These are phyloP conservation scores for Datura wrightii DNA, from an alignment of 257 asterid species.

Conservation along the genomic window DNA sequence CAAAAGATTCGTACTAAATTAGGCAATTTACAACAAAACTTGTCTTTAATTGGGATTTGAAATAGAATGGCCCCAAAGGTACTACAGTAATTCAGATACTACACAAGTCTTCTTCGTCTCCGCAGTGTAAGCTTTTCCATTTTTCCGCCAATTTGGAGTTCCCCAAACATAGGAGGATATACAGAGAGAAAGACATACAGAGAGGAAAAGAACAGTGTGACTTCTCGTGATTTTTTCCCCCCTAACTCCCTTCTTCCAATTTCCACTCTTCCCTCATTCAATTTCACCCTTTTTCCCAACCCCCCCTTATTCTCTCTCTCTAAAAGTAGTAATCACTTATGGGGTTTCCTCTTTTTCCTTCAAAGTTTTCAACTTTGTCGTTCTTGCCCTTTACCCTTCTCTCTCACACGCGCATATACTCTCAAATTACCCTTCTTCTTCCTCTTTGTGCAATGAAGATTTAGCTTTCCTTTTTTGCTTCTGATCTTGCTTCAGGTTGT, in stretches of 20 bases:
- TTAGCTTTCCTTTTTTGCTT: background rate
- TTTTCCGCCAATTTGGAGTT: conserved; percentile 31
- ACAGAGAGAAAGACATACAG: background rate
- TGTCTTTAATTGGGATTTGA: background rate
- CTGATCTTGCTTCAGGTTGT: conserved; percentile 4
- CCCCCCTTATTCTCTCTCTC: conserved; percentile 28
- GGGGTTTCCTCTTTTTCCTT: conserved; percentile 4
- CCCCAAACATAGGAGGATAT: background rate
- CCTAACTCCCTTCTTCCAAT: background rate
- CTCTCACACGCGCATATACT: conserved; percentile 32
- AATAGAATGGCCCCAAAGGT: background rate
- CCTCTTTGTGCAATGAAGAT: conserved; percentile 37
- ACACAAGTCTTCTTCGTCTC: background rate
- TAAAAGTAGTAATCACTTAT: conserved; percentile 21
- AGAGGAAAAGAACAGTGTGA: conserved; percentile 28
- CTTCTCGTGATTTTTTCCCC: conserved; percentile 34
- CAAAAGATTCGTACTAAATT: background rate
- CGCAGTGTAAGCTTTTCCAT: background rate
- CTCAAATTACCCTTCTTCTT: conserved; percentile 34
- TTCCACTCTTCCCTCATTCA: conserved; percentile 32
- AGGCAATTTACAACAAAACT: background rate
- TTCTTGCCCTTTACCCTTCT: conserved; percentile 39
- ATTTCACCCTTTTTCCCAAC: conserved; percentile 28
- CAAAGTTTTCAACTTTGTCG: conserved; percentile 32
- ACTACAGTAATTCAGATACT: background rate